These are phyloP conservation scores for Fusarium annulatum DNA, from an alignment of 2,329 filamentous ascomycete genomes.

Conservation along the genomic window DNA sequence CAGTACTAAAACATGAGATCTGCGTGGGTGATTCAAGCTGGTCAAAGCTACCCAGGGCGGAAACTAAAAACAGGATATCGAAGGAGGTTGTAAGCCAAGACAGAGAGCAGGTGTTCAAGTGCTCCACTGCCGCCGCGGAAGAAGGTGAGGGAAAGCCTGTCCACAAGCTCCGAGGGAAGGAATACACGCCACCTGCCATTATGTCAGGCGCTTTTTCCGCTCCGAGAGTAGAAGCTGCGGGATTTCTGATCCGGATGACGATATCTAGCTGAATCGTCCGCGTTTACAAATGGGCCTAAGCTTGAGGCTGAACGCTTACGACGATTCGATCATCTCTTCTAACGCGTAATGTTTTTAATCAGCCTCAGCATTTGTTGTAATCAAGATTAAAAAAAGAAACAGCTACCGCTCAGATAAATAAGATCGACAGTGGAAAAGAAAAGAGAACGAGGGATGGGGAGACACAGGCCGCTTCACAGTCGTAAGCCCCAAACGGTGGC, in stretches of 20 bases:
- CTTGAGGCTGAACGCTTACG: slow-evolving; percentile 2
- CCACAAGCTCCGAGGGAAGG: background rate
- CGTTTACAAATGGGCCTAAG: background rate
- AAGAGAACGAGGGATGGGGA: background rate
- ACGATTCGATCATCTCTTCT: background rate
- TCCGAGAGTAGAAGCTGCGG: slow-evolving; percentile 11
- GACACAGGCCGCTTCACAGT: background rate
- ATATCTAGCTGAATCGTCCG: background rate
- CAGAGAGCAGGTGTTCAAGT: background rate
- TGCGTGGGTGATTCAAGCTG: slow-evolving; percentile 25
- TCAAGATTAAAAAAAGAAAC: background rate
- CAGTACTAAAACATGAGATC: slow-evolving; percentile 33
- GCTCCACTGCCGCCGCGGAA: background rate
- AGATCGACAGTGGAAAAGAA: slow-evolving; percentile 1
- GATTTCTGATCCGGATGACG: background rate
- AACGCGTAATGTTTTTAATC: background rate
- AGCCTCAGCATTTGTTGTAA: background rate
- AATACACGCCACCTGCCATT: background rate
- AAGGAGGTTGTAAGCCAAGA: slow-evolving; percentile 12
- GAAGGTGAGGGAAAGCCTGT: background rate
- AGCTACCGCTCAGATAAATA: background rate
- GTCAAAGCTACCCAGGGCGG: slow-evolving; percentile 8
- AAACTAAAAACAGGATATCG: slow-evolving; percentile 20
- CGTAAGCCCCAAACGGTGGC: slow-evolving; percentile 7
- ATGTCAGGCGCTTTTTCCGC: background rate